These are phyloP conservation scores for Apophysomyces variabilis DNA, from an alignment of 371 early-diverging fungal genomes.

Conservation along the genomic window DNA sequence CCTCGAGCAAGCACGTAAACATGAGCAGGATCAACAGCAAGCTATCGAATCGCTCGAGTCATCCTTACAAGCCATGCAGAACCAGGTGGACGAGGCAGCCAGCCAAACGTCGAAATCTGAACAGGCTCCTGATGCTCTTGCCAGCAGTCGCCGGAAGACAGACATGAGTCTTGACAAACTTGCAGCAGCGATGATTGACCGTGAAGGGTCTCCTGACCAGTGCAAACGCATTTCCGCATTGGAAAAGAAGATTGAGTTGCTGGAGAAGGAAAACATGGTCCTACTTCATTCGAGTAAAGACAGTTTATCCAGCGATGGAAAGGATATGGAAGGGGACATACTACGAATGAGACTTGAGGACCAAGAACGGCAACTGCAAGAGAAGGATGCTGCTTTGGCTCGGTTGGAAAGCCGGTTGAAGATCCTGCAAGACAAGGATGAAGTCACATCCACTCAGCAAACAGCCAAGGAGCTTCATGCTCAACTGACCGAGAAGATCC, in stretches of 20 bases:
- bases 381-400: not conserved
- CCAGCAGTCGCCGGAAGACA: conserved; percentile 3
- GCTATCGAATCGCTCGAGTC: conserved; percentile 13
- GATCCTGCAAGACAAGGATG: not conserved
- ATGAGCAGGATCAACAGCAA: not conserved
- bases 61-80: not conserved
- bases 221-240: conserved; percentile 15
- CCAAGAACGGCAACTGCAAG: not conserved
- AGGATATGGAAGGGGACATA: not conserved
- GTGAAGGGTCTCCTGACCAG: conserved; percentile 21
- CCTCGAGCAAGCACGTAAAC: conserved; percentile 17
- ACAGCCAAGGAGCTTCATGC: conserved; percentile 10
- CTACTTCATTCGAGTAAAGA: conserved; percentile 11
- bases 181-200: not conserved
- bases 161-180: not conserved
- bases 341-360: not conserved
- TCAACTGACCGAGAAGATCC: conserved; percentile 13
- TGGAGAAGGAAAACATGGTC: conserved; percentile 23
- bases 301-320: conserved; percentile 3
- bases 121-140: not conserved
- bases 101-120: not conserved
- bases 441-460: conserved; percentile 6
- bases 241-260: conserved; percentile 20
- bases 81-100: not conserved
- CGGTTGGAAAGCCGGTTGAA: conserved; percentile 5